A percentile compares a stretch with the other conserved stretches of the same genome.
Evolutionary conservation across 2,329 filamentous ascomycete species (phyloP).

Genomic region (Penicillium sp.): DNA sequence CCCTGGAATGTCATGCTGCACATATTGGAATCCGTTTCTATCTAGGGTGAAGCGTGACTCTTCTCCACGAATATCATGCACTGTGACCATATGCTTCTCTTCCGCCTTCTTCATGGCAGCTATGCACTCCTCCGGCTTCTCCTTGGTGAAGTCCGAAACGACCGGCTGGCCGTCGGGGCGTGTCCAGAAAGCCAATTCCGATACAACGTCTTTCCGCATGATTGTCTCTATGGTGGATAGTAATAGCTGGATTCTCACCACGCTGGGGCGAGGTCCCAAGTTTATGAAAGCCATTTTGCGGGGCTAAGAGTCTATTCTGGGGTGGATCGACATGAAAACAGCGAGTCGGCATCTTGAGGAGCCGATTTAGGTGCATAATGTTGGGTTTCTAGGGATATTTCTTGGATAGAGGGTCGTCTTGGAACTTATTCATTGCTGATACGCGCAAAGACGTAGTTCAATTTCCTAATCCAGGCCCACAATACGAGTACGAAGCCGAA

Average conservation of each 20-base stretch:
- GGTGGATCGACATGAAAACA: neutral
- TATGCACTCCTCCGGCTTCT: neutral
- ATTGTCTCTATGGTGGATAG: neutral
- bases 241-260: no score
- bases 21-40: conserved; percentile 20
- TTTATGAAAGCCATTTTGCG: no score
- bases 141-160: neutral
- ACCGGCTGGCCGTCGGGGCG: neutral
- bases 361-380: neutral
- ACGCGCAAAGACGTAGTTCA: no score
- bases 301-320: neutral
- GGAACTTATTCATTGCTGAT: no score
- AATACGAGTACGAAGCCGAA: no score
- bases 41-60: no score
- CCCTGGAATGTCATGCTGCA: conserved; percentile 36
- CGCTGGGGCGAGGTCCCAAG: no score
- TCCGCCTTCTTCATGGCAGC: neutral
- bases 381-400: no score
- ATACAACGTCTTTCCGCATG: neutral
- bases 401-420: no score
- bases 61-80: no score
- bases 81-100: neutral
- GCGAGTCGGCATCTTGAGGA: neutral
- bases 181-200: neutral
- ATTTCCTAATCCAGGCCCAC: no score